Evolutionary conservation across 345 rosid species (phyloP).

Genomic region (Acer negundo): DNA sequence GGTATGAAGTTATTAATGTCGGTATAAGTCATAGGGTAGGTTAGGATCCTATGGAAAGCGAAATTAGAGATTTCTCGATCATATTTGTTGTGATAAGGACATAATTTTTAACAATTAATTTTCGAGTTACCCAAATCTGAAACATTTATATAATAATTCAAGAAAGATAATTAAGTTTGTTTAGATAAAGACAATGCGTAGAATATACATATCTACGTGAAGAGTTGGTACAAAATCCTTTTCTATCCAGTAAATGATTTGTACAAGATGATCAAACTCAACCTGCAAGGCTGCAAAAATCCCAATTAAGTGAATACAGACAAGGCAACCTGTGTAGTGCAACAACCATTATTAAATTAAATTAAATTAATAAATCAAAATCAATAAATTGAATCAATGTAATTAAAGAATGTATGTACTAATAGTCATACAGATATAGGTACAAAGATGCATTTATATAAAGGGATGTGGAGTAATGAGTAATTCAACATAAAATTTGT

Average conservation of each 20-base stretch:
- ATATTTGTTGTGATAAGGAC: neutral
- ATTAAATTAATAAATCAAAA: too few relatives aligned
- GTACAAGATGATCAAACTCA: neutral
- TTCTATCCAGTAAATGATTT: neutral
- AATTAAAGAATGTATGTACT: too few relatives aligned
- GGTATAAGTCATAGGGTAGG: neutral
- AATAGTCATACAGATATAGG: too few relatives aligned
- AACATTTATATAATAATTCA: neutral
- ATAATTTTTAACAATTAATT: too few relatives aligned
- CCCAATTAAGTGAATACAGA: neutral
- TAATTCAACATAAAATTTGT: too few relatives aligned
- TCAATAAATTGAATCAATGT: too few relatives aligned
- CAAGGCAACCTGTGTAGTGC: neutral
- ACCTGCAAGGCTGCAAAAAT: neutral
- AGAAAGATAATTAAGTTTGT: neutral
- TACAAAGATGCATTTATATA: too few relatives aligned
- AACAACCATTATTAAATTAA: neutral
- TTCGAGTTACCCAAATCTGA: neutral
- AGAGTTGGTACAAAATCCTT: neutral
- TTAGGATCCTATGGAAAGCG: neutral
- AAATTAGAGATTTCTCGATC: too few relatives aligned
- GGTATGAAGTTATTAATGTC: neutral
- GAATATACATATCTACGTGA: neutral
- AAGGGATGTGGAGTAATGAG: too few relatives aligned
- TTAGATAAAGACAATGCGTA: neutral